Evolutionary conservation across 2,329 filamentous ascomycete species (phyloP).

Genomic region (Tolypocladium paradoxum): DNA sequence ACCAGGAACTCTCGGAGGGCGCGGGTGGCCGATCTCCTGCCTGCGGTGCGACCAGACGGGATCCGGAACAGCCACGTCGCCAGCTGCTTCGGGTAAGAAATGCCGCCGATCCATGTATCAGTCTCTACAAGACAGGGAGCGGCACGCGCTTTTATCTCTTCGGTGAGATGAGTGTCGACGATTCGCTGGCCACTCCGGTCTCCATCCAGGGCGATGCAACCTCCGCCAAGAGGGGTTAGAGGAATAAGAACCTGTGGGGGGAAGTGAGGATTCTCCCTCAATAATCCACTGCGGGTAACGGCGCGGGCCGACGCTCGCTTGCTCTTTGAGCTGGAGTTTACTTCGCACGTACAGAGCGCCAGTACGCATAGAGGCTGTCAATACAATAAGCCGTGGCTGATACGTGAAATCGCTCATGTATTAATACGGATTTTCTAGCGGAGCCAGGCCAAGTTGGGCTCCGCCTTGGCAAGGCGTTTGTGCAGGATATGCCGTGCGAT

Average conservation of each 20-base stretch:
- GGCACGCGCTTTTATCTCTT: not conserved
- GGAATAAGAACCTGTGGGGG: not conserved
- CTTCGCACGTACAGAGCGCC: not conserved
- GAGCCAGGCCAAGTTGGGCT: not conserved
- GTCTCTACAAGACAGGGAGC: not conserved
- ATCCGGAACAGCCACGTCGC: not conserved
- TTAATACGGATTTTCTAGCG: not conserved
- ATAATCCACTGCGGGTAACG: not conserved
- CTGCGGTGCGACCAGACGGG: not conserved
- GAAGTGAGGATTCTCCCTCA: no score
- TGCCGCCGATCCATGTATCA: not conserved
- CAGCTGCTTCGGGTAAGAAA: not conserved
- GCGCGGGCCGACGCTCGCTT: not conserved
- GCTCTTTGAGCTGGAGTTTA: not conserved
- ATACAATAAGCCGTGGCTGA: not conserved
- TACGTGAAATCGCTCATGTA: not conserved
- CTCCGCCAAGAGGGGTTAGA: not conserved
- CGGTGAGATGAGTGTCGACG: not conserved
- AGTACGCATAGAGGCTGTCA: not conserved
- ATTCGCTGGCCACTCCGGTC: not conserved
- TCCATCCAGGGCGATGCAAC: not conserved
- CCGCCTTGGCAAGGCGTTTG: not conserved
- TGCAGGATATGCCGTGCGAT: not conserved
- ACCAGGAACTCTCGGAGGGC: not conserved
- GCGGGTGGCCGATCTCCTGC: not conserved